Percentiles rank a stretch among this genome's conserved stretches.
phyloP scores from a whole-genome alignment of 116 monocot species.

The Posidonia oceanica region DNA sequence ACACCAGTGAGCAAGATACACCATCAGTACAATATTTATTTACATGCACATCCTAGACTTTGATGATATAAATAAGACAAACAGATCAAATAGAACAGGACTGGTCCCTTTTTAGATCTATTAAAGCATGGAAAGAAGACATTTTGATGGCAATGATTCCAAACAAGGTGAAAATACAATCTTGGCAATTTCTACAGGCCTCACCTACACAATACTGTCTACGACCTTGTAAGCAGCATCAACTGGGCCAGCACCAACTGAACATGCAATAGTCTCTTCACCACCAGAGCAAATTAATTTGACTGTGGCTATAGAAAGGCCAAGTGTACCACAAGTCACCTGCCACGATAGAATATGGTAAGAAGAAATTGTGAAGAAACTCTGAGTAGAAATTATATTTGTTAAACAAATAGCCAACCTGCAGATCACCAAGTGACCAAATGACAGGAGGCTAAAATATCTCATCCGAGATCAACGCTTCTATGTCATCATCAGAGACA shows the following conservation, averaged over 20 bases:
- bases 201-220: constrained; percentile 63
- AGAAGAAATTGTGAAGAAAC: not conserved
- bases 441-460: constrained; percentile 73
- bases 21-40: too few species aligned
- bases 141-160: not conserved
- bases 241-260: constrained; percentile 71
- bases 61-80: too few species aligned
- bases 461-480: constrained; percentile 76
- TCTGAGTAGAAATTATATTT: not conserved
- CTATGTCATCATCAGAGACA: constrained; percentile 75
- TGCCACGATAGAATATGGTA: constrained; percentile 5
- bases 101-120: not conserved
- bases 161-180: not conserved
- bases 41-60: too few species aligned
- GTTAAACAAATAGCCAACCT: constrained; percentile 26
- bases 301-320: constrained; percentile 66
- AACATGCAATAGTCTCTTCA: constrained; percentile 56
- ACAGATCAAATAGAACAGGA: not conserved
- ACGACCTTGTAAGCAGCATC: constrained; percentile 78
- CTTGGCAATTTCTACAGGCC: not conserved
- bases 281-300: constrained; percentile 49
- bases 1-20: too few species aligned
- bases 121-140: too few species aligned
- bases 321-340: constrained; percentile 84
- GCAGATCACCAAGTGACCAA: constrained; percentile 76